These are phyloP conservation scores for Suhomyces sp. DNA, from an alignment of 805 yeast genomes.

Conservation along the genomic window DNA sequence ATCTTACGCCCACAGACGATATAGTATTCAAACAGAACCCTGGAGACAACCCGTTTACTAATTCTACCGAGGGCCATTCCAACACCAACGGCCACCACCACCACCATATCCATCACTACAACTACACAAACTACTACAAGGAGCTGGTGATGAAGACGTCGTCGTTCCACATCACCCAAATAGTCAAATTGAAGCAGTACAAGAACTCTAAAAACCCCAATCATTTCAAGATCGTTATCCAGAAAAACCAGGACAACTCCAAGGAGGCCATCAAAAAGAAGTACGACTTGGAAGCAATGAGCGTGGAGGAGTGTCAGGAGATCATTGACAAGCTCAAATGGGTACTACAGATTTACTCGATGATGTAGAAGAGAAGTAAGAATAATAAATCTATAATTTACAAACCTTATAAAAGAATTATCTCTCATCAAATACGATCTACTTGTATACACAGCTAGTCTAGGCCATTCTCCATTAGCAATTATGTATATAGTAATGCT, in stretches of 20 bases:
- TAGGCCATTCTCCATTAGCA: too few species aligned
- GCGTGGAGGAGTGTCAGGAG: conserved; percentile 59
- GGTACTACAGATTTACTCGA: conserved; percentile 53
- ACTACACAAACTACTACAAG: conserved; percentile 45
- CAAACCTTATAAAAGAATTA: too few species aligned
- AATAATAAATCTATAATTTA: too few species aligned
- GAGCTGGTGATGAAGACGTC: conserved; percentile 78
- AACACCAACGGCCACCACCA: conserved; percentile 16
- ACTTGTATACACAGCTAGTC: too few species aligned
- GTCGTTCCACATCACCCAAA: conserved; percentile 80
- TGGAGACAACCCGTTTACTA: conserved; percentile 31
- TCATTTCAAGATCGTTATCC: conserved; percentile 76
- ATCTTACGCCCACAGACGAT: conserved; percentile 82
- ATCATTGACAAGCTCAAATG: conserved; percentile 69
- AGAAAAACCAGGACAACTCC: conserved; percentile 26
- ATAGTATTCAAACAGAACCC: conserved; percentile 40
- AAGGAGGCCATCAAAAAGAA: conserved; percentile 65
- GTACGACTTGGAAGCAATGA: conserved; percentile 76
- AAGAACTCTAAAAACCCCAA: conserved; percentile 58
- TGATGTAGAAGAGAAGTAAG: conserved; percentile 12
- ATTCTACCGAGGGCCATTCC: conserved; percentile 1
- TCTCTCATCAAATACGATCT: too few species aligned
- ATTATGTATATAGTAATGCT: too few species aligned
- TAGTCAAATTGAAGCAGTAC: conserved; percentile 71
- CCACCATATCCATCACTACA: conserved; percentile 36